These are phyloP conservation scores for Umbellularia californica DNA, from an alignment of 164 flowering plant species.

Conservation along the genomic window DNA sequence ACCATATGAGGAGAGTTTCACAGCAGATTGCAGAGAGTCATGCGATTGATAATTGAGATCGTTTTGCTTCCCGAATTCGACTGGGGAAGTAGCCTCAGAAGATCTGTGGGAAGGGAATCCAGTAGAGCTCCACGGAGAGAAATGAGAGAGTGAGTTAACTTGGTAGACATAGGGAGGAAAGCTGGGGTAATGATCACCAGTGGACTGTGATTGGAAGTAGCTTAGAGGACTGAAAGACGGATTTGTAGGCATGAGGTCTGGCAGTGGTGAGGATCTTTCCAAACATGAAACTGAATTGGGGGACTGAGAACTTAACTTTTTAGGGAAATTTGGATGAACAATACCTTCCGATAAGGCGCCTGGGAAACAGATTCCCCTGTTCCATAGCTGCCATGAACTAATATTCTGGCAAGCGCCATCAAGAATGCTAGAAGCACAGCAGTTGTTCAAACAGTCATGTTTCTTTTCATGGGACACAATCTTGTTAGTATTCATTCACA, in stretches of 20 bases:
- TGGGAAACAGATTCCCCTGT: constrained; percentile 21
- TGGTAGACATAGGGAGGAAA: constrained; percentile 32
- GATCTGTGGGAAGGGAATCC: constrained; percentile 11
- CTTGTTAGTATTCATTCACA: constrained; percentile 49
- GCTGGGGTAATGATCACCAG: constrained; percentile 21
- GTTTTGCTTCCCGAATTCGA: constrained; percentile 17
- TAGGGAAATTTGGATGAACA: background rate
- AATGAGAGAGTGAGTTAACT: constrained; percentile 12
- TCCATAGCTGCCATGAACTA: constrained; percentile 27
- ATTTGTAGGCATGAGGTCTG: constrained; percentile 17
- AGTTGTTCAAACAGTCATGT: constrained; percentile 25
- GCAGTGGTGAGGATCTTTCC: constrained; percentile 21
- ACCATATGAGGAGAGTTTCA: constrained; percentile 15
- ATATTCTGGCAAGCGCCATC: constrained; percentile 19
- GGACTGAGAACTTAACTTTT: background rate
- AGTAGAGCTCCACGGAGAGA: background rate
- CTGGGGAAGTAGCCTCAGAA: constrained; percentile 23
- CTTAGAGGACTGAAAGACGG: constrained; percentile 27
- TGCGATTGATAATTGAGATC: constrained; percentile 26
- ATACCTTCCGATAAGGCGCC: constrained; percentile 14
- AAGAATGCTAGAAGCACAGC: constrained; percentile 6
- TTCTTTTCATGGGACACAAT: constrained; percentile 24
- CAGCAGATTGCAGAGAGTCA: constrained; percentile 29
- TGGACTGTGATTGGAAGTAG: constrained; percentile 31
- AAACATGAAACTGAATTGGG: constrained; percentile 7